A percentile compares a stretch with the other conserved stretches of the same genome.
These are phyloP conservation scores for Penicillium longicatenatum DNA, from an alignment of 495 filamentous ascomycete species.

Conservation along the genomic window DNA sequence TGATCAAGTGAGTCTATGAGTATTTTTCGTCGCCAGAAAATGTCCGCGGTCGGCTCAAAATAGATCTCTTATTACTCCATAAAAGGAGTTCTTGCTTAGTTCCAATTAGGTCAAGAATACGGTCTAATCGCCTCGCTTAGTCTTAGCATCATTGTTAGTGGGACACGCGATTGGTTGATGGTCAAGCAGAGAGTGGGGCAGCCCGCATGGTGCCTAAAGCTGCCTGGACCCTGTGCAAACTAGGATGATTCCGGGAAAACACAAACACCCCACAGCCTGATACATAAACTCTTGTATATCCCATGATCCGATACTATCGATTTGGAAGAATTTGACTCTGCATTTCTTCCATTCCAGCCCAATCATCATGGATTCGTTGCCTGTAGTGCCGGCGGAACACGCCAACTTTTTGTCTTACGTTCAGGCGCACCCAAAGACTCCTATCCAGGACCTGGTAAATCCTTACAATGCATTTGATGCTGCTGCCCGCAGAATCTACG, in stretches of 20 bases:
- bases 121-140: too few relatives aligned
- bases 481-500: slow-evolving; percentile 67
- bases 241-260: neutral
- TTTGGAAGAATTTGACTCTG: neutral
- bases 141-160: too few relatives aligned
- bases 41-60: too few relatives aligned
- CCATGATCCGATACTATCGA: neutral
- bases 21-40: too few relatives aligned
- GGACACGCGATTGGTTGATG: too few relatives aligned
- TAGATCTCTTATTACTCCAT: too few relatives aligned
- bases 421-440: slow-evolving; percentile 48
- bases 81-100: too few relatives aligned
- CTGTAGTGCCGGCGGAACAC: slow-evolving; percentile 42
- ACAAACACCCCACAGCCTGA: neutral
- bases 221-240: slow-evolving; percentile 1
- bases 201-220: slow-evolving; percentile 1
- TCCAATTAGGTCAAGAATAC: too few relatives aligned
- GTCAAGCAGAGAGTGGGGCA: too few relatives aligned
- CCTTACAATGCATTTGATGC: slow-evolving; percentile 72
- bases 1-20: too few relatives aligned
- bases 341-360: neutral
- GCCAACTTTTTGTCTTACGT: slow-evolving; percentile 47
- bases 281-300: neutral
- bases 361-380: slow-evolving; percentile 31
- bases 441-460: slow-evolving; percentile 58